Conservation (phyloP, 2,329 filamentous ascomycete species). For the Xylariaceae sp. region DNA sequence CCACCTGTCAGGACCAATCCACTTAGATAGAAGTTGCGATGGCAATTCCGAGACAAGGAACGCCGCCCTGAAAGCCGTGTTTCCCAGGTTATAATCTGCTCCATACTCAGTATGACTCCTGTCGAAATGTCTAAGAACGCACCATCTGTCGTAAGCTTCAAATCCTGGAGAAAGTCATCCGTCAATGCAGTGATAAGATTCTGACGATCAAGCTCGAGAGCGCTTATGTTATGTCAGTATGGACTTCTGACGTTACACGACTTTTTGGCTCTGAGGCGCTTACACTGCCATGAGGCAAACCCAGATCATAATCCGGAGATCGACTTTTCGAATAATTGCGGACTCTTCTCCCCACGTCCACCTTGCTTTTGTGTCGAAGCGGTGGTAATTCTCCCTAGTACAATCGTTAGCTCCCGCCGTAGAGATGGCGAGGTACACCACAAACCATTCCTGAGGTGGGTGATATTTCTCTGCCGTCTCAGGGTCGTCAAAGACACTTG, state of each 20-base stretch:
- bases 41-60: constrained; percentile 58
- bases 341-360: constrained; percentile 35
- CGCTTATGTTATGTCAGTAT: constrained; percentile 29
- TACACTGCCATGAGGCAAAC: constrained; percentile 43
- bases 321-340: constrained; percentile 29
- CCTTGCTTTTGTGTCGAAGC: constrained; percentile 32
- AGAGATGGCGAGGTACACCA: constrained; percentile 38
- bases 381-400: constrained; percentile 18
- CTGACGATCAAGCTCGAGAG: constrained; percentile 47
- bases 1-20: constrained; percentile 32
- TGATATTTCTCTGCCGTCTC: constrained; percentile 39
- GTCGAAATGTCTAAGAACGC: constrained; percentile 1
- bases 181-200: constrained; percentile 48
- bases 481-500: constrained; percentile 45
- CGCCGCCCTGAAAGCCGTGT: constrained; percentile 50
- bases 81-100: constrained; percentile 49
- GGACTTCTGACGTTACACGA: neutral
- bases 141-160: constrained; percentile 45
- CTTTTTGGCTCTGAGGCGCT: neutral
- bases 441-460: constrained; percentile 27
- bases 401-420: neutral
- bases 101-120: neutral
- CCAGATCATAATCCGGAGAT: constrained; percentile 43
- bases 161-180: constrained; percentile 45
- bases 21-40: constrained; percentile 58